Base-by-base conservation (phyloP, 257 asterid species). In the Solanum peruvianum region DNA sequence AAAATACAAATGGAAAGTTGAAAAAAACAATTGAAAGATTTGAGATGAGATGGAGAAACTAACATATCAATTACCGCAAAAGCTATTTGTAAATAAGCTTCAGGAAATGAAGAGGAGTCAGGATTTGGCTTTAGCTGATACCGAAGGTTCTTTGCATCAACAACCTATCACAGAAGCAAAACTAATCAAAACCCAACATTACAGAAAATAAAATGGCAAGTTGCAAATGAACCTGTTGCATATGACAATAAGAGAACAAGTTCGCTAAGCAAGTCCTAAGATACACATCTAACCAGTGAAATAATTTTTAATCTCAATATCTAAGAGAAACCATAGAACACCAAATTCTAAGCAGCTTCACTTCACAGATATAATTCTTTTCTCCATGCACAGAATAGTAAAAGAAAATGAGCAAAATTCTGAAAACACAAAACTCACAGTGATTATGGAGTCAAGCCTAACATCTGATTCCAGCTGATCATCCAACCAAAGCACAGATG, bases 401-500 rank as follows among this genome's bases (percentile, higher is more conserved):
- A 25, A 37, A 41, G 9, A 52, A 49, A 81, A 9, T 27, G 45
- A 83, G 13, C 3, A 56, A 39, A 18, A 76, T 45, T 5, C 49
- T n/a, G 41, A 37, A 5, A 45, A 75, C 9, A 87, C 86, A 71
- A 76, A 88, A 90, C 98, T 91, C 91, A 97, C 99, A 9, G 99
- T 97, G 88, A 97, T 93, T 84, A 97, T 94, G 20, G 98, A 97
- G 90, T 97, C 98, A 70, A 97, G 98, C 88, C 93, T 92, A 72
- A 95, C 96, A 86, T 90, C 95, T 87, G 99, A 93, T 87, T 97
- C 98, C 89, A 95, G 92, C 90, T 95, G 98, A 91, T 97, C 98
- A 92, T 97, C 99, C 93, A 97, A 92, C 99, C 99, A 97, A 88
- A 97, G 98, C 89, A 97, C 95, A 41, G 99, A 97, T 88, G 98